Evolutionary conservation across 352 stramenopile genomes (phyloP).

Genomic region (Phytophthora capsici): DNA sequence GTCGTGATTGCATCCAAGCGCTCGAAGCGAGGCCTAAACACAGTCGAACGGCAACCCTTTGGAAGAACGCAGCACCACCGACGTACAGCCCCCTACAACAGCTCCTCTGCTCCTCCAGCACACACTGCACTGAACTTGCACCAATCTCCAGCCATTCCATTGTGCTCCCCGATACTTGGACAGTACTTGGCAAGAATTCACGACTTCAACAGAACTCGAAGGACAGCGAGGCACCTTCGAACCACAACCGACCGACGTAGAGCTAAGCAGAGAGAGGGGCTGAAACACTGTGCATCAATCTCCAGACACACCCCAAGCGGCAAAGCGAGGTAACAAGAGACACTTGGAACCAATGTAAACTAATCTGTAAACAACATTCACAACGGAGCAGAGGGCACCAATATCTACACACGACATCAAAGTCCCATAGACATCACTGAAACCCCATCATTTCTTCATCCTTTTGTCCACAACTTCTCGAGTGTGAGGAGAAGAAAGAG

Average conservation of each 20-base stretch:
- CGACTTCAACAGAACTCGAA: conserved; percentile 1
- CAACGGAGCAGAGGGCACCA: conserved; percentile 18
- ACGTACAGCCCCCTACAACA: neutral
- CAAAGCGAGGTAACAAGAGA: conserved; percentile 31
- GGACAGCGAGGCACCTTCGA: conserved; percentile 4
- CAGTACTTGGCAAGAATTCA: conserved; percentile 23
- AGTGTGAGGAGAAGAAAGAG: conserved; percentile 76
- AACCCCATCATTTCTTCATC: conserved; percentile 79
- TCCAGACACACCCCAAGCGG: conserved; percentile 17
- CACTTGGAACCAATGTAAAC: conserved; percentile 13
- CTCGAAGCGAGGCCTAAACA: conserved; percentile 25
- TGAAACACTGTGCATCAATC: conserved; percentile 14
- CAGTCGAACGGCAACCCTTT: conserved; percentile 45
- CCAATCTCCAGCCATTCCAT: conserved; percentile 11
- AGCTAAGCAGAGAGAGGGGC: conserved; percentile 24
- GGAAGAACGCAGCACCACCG: conserved; percentile 13
- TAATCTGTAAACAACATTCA: conserved; percentile 17
- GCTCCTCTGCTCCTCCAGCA: conserved; percentile 32
- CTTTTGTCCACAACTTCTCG: conserved; percentile 41
- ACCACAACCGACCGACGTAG: conserved; percentile 8
- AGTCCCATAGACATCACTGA: conserved; percentile 42
- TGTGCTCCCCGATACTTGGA: conserved; percentile 28
- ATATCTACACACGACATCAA: conserved; percentile 12
- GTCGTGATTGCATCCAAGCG: conserved; percentile 45
- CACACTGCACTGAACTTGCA: conserved; percentile 19